Evolutionary conservation across 192 early-diverging fungal species (phyloP), one percentile per base, ranked within the genome.

Genomic region (Coemansia sp.): DNA sequence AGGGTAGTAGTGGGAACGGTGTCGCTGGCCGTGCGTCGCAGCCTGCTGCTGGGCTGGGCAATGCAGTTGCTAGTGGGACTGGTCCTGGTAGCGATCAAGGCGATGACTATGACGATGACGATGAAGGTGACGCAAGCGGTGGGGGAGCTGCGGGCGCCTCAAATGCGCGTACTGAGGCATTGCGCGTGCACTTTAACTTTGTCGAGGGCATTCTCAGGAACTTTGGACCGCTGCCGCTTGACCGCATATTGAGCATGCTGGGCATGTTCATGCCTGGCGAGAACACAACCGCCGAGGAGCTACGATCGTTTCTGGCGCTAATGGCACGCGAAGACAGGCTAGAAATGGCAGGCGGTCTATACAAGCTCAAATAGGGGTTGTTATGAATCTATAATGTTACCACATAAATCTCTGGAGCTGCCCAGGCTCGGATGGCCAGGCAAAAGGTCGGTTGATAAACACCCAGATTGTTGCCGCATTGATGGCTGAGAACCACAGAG

Each of bases 401-500:
- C 95, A 98, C 93, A 98, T 97, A 67, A 98, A 97, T 59, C 95
- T 80, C 76, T 97, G 95, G 29, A 80, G 51, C 31, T 61, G 70
- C 1, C 85, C 89, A 4, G 88, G 89, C 67, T 92, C 91, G 38
- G 85, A 85, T 2, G 76, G 25, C 94, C 94, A 95, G 7, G 51
- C 68, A 75, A 98, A 98, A n/a, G 91, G 86, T 38, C 71, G 63
- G 57, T 82, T 77, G 53, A 96, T 64, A 73, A 96, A 97, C 70
- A 95, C 64, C 74, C 85, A 92, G 5, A 93, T 44, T 3, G 92
- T 94, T n/a, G 70, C 66, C 0, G 66, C 68, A 63, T 95, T 96
- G 50, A 95, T 73, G 4, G 34, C 46, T 5, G 67, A 32, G 72
- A 89, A 92, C 23, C 85, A 48, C 12, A 85, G 25, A 14, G 90